Evolutionary conservation across 805 yeast species (phyloP).

Genomic region (Wickerhamomyces bisporus): DNA sequence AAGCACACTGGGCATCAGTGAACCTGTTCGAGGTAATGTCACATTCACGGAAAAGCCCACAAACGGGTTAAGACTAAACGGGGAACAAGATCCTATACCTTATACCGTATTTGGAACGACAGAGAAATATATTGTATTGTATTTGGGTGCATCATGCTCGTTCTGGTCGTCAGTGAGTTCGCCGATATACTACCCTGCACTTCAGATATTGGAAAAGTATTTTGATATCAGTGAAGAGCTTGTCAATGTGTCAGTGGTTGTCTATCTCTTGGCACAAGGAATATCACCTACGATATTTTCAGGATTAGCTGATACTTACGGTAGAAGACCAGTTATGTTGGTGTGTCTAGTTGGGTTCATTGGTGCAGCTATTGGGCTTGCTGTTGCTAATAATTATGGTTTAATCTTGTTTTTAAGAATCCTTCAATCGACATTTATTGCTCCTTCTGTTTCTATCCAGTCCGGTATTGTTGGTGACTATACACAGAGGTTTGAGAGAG

Average conservation of each 20-base stretch:
- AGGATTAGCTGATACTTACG: slow-evolving; percentile 61
- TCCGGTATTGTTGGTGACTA: slow-evolving; percentile 74
- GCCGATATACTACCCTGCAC: slow-evolving; percentile 78
- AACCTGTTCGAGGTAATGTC: no score
- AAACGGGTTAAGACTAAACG: no score
- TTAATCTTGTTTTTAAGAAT: slow-evolving; percentile 62
- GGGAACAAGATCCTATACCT: slow-evolving; percentile 12
- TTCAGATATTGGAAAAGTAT: slow-evolving; percentile 48
- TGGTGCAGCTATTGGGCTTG: slow-evolving; percentile 62
- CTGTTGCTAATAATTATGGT: slow-evolving; percentile 52
- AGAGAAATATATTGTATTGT: slow-evolving; percentile 38
- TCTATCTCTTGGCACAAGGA: slow-evolving; percentile 74
- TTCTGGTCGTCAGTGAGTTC: slow-evolving; percentile 67
- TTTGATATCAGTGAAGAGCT: slow-evolving; percentile 53
- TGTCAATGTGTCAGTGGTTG: slow-evolving; percentile 69
- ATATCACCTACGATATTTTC: slow-evolving; percentile 67
- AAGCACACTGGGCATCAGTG: no score
- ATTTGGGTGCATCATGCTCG: slow-evolving; percentile 42
- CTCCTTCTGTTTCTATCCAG: slow-evolving; percentile 68
- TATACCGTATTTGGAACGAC: slow-evolving; percentile 37
- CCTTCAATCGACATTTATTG: slow-evolving; percentile 72
- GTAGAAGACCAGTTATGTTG: slow-evolving; percentile 66
- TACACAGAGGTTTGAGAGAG: slow-evolving; percentile 60
- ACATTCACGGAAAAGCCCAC: no score
- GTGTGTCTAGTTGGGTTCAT: slow-evolving; percentile 50